Conservation (phyloP, 352 stramenopile genomes). For the Phytophthora sansomeana region DNA sequence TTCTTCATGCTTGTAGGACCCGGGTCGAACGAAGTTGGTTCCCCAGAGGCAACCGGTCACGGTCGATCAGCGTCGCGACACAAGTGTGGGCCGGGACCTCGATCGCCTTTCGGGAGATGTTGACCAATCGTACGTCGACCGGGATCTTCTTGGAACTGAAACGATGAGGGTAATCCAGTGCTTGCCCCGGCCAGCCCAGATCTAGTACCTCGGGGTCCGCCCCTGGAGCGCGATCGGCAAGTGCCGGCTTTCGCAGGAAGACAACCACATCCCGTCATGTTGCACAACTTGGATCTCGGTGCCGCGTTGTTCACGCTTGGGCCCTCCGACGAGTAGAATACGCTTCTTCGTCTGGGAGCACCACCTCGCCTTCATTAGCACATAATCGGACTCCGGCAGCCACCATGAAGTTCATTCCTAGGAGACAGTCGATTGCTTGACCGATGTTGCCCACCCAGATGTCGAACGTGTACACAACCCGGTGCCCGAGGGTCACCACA, state of each 20-base stretch:
- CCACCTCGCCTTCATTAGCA: not conserved
- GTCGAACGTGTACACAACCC: conserved; percentile 18
- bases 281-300: not conserved
- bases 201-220: too few relatives aligned
- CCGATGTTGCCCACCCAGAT: conserved; percentile 39
- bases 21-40: conserved; percentile 8
- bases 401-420: conserved; percentile 42
- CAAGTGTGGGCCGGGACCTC: not conserved
- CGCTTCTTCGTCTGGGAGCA: conserved; percentile 6
- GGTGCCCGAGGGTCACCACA: conserved; percentile 34
- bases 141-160: too few relatives aligned
- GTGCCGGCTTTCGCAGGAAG: not conserved
- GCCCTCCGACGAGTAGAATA: not conserved
- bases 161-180: too few relatives aligned
- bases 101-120: too few relatives aligned
- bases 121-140: too few relatives aligned
- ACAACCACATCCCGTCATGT: not conserved
- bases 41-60: not conserved
- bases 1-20: not conserved
- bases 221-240: too few relatives aligned
- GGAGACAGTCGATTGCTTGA: conserved; percentile 28
- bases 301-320: not conserved
- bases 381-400: conserved; percentile 21
- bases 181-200: too few relatives aligned
- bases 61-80: conserved; percentile 1